Percentiles rank a stretch among this genome's conserved stretches.
Conservation (phyloP, 345 rosid genomes). For the Gossypium raimondii region DNA sequence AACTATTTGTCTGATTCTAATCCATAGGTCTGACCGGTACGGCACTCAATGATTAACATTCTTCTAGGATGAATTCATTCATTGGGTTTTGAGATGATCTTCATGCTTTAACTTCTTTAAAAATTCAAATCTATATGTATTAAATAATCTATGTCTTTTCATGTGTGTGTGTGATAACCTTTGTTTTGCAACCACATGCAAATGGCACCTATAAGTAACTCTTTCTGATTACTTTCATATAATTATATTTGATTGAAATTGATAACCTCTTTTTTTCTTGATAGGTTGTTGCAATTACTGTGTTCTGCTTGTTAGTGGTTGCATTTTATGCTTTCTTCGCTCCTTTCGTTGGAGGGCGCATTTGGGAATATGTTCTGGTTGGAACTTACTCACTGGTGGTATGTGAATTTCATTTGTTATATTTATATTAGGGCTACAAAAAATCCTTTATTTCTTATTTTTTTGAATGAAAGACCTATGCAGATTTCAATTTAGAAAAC, state of each 20-base stretch:
- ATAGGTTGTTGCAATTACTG: constrained; percentile 96
- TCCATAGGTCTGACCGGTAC: background rate
- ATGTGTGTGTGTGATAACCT: background rate
- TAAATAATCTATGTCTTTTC: background rate
- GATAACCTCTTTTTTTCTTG: constrained; percentile 15
- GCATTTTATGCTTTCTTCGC: constrained; percentile 95
- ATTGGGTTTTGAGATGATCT: background rate
- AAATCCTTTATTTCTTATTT: background rate
- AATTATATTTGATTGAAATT: background rate
- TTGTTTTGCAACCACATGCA: background rate
- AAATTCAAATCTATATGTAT: background rate
- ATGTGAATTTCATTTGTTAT: constrained; percentile 28
- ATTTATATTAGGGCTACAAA: background rate
- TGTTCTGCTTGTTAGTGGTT: constrained; percentile 81
- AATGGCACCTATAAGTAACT: background rate
- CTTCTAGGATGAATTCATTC: background rate
- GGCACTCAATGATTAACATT: background rate
- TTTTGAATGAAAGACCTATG: background rate
- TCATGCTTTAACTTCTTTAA: background rate
- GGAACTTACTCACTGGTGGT: constrained; percentile 91
- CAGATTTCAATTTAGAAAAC: background rate
- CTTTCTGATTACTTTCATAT: background rate
- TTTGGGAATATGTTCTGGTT: constrained; percentile 73
- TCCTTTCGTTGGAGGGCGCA: constrained; percentile 87
- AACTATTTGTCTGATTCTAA: background rate